Percentiles rank a stretch among this genome's conserved stretches.
phyloP scores from a whole-genome alignment of 208 protist species.

The Acanthamoeba triangularis region DNA sequence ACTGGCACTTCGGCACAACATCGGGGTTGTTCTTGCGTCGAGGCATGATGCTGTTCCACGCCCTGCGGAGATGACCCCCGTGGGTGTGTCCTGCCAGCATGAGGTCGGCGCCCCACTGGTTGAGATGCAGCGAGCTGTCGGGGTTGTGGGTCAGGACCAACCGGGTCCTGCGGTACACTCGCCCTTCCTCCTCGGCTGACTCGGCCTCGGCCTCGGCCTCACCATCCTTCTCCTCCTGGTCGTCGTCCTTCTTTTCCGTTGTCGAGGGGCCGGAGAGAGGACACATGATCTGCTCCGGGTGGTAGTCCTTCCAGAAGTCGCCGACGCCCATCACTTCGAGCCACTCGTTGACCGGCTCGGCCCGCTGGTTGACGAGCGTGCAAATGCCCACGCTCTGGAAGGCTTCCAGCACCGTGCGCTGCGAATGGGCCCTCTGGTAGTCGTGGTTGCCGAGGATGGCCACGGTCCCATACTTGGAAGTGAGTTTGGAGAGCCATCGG shows the following conservation, averaged over 20 bases:
- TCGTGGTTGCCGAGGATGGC: conserved; percentile 78
- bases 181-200: background rate
- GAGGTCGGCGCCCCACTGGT: conserved; percentile 63
- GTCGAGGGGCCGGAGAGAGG: background rate
- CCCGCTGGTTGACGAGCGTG: conserved; percentile 24
- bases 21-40: background rate
- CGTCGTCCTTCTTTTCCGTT: background rate
- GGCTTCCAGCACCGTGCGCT: conserved; percentile 47
- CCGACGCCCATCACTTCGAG: conserved; percentile 62
- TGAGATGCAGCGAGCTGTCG: conserved; percentile 42
- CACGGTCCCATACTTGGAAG: conserved; percentile 26
- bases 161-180: background rate
- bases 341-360: conserved; percentile 76
- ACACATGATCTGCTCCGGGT: background rate
- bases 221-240: background rate
- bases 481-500: conserved; percentile 21
- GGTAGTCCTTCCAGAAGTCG: conserved; percentile 46
- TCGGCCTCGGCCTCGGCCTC: no score
- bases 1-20: background rate
- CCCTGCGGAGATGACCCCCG: background rate
- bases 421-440: conserved; percentile 49
- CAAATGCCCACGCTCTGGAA: background rate
- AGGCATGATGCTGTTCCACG: background rate
- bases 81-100: conserved; percentile 73
- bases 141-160: conserved; percentile 44